A percentile compares a stretch with the other conserved stretches of the same genome.
These are phyloP conservation scores for Fraxinus excelsior DNA, from an alignment of 257 asterid species.

Conservation along the genomic window DNA sequence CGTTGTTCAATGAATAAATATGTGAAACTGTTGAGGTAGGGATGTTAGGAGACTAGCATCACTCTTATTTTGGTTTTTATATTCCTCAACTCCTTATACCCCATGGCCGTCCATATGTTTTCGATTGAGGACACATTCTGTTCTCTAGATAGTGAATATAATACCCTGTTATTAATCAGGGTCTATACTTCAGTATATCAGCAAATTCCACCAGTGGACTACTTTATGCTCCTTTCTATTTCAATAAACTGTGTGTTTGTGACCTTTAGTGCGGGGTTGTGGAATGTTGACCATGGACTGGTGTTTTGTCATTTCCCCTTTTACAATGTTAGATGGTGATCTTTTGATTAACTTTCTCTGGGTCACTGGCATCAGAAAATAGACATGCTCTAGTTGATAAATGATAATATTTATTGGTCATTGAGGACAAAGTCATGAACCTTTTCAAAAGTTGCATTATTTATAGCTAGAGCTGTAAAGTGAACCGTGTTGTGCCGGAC, in stretches of 20 bases:
- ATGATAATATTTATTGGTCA: too few relatives aligned
- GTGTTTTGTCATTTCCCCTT: too few relatives aligned
- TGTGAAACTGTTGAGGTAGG: not conserved
- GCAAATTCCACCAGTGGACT: not conserved
- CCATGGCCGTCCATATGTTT: not conserved
- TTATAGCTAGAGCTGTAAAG: too few relatives aligned
- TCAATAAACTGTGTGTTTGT: not conserved
- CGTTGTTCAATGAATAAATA: not conserved
- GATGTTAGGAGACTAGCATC: not conserved
- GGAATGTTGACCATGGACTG: too few relatives aligned
- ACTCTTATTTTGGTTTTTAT: not conserved
- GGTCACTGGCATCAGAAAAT: too few relatives aligned
- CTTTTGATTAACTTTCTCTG: too few relatives aligned
- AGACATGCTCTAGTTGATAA: too few relatives aligned
- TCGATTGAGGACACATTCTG: conserved; percentile 6
- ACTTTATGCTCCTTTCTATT: conserved; percentile 1
- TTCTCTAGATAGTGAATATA: not conserved
- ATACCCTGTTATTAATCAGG: not conserved
- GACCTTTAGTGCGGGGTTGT: not conserved
- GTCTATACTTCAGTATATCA: not conserved
- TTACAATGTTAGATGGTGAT: too few relatives aligned
- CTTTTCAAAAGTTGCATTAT: too few relatives aligned
- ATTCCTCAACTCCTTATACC: not conserved
- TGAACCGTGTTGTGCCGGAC: too few relatives aligned
- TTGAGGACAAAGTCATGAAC: too few relatives aligned